phyloP scores from a whole-genome alignment of 495 filamentous ascomycete genomes.

The Talaromyces trachyspermus region DNA sequence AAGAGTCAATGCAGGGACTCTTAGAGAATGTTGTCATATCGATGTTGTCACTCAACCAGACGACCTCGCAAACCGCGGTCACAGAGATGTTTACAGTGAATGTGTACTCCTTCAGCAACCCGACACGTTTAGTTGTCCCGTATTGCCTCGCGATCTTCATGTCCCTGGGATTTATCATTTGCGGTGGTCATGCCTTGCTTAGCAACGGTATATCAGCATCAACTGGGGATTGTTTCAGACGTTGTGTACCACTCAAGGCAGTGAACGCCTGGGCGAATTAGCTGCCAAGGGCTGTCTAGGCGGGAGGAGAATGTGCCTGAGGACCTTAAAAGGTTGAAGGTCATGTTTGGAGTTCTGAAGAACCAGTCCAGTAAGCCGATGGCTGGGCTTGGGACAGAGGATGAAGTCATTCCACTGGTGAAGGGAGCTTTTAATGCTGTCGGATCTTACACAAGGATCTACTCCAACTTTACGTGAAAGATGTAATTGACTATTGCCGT shows the following conservation, averaged over 20 bases:
- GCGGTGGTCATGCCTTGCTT: conserved; percentile 12
- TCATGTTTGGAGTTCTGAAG: conserved; percentile 19
- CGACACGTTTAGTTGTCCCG: conserved; percentile 13
- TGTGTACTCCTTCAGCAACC: conserved; percentile 16
- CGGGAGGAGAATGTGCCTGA: conserved; percentile 17
- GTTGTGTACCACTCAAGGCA: conserved; percentile 15
- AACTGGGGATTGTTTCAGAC: conserved; percentile 19
- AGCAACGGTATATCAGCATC: conserved; percentile 18
- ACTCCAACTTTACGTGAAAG: no score
- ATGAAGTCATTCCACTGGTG: conserved; percentile 1
- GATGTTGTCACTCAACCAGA: conserved; percentile 10
- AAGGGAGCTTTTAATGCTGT: conserved; percentile 5
- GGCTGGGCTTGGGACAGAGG: conserved; percentile 2
- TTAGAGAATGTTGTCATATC: conserved; percentile 16
- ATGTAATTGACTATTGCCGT: no score
- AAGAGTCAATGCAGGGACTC: conserved; percentile 12
- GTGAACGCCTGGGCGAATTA: conserved; percentile 13
- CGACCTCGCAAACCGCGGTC: conserved; percentile 7
- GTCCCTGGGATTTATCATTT: conserved; percentile 12
- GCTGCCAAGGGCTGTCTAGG: conserved; percentile 20
- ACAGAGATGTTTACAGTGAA: conserved; percentile 11
- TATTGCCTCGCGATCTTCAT: conserved; percentile 14
- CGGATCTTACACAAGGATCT: no score
- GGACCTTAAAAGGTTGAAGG: conserved; percentile 16
- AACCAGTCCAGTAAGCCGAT: conserved; percentile 11